Base-by-base conservation (phyloP, 352 stramenopile species). In the Aphanomyces cochlioides region DNA sequence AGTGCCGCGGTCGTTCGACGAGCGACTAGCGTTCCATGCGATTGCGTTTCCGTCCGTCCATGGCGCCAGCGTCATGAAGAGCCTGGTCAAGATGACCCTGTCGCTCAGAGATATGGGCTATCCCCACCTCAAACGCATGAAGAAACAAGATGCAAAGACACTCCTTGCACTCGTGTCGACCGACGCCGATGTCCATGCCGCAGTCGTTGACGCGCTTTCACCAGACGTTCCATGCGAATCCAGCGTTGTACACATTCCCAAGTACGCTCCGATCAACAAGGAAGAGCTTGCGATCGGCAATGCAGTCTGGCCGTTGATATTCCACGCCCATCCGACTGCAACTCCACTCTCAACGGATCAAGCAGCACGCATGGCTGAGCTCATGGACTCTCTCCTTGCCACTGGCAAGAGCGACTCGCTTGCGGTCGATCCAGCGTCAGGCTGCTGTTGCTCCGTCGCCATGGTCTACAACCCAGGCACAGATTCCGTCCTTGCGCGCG, bases 51-150 rank as follows among this genome's bases (percentile, higher is more conserved):
- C 85, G 5, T 81, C 82, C 6, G 70, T 50, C 36, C 79, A 88
- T 67, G 87, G 87, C 13, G 84, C 82, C 38, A 74, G 74, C 37
- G 83, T 84, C 38, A 95, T 95, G 77, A 79, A 84, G 75, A 74
- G 86, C 34, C 77, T 95, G 4, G 66, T 67, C 1, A 67, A 50
- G 38, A 66, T 73, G 61, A 92, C 89, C 59, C 77, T 79, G 57
- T 75, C 83, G 19, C 77, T 95, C 36, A 63, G 75, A 12, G 80
- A 83, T 57, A 70, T 90, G 41, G 85, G 87, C 21, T 93, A 87
- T 66, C 75, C 73, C 41, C 87, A 95, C 59, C 76, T 95, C 45
- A 95, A 95, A 76, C 87, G 87, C 43, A 82, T 95, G 59, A 93
- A 92, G 69, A 92, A 92, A 72, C 78, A 85, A 65, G 40, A 12